These are phyloP conservation scores for Prillingera fragicola DNA, from an alignment of 1,284 basidiomycete genomes.

Conservation along the genomic window DNA sequence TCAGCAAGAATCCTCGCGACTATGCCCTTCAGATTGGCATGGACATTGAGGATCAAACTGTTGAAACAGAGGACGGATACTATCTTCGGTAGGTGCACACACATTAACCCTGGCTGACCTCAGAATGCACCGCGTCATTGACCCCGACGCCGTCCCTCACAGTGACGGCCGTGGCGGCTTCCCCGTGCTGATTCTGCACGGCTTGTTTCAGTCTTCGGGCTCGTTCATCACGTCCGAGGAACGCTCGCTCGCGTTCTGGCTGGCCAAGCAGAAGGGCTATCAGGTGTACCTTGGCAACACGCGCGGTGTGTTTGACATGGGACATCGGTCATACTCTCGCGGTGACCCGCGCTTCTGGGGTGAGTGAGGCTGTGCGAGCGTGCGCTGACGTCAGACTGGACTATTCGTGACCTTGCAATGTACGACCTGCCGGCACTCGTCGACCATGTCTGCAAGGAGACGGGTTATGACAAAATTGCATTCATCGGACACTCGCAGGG, in stretches of 20 bases:
- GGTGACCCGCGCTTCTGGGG: constrained; percentile 59
- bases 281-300: constrained; percentile 61
- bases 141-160: constrained; percentile 48
- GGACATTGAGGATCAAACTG: constrained; percentile 56
- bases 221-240: constrained; percentile 61
- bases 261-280: constrained; percentile 55
- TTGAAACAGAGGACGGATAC: constrained; percentile 59
- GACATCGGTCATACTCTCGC: constrained; percentile 52
- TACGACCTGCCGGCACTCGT: constrained; percentile 60
- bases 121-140: constrained; percentile 55
- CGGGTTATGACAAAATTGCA: constrained; percentile 57
- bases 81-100: constrained; percentile 46
- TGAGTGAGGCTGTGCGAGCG: constrained; percentile 28
- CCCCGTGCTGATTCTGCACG: constrained; percentile 59
- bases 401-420: constrained; percentile 58
- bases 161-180: constrained; percentile 53
- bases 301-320: constrained; percentile 59
- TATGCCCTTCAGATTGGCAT: constrained; percentile 56
- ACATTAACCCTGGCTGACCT: constrained; percentile 5
- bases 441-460: constrained; percentile 55
- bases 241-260: constrained; percentile 58
- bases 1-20: constrained; percentile 55
- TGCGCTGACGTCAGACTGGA: constrained; percentile 52
- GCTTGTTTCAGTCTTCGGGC: constrained; percentile 60
- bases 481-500: constrained; percentile 62